A percentile compares a stretch with the other conserved stretches of the same genome.
phyloP scores from a whole-genome alignment of 2,329 filamentous ascomycete genomes.

The Cercospora citrullina region DNA sequence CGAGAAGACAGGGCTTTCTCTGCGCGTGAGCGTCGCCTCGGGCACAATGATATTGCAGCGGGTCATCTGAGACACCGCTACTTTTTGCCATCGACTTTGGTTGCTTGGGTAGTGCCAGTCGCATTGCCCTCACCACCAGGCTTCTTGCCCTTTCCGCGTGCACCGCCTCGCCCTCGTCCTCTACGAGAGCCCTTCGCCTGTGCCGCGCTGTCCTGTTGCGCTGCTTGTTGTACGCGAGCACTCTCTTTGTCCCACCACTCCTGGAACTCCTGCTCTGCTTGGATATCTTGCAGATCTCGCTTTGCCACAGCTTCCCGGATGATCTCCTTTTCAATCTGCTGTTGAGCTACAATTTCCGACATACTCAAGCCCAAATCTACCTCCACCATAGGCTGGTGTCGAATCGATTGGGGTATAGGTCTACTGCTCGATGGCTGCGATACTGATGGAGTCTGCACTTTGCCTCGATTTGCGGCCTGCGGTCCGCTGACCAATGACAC shows the following conservation, averaged over 20 bases:
- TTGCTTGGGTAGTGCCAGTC: neutral
- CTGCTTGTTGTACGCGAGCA: constrained; percentile 54
- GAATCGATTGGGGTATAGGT: constrained; percentile 48
- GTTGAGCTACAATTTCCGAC: constrained; percentile 83
- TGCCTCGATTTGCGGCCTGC: neutral
- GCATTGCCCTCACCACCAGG: constrained; percentile 10
- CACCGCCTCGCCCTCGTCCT: constrained; percentile 25
- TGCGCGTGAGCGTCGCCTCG: neutral
- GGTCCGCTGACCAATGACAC: neutral
- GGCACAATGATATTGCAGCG: neutral
- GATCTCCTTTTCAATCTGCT: constrained; percentile 78
- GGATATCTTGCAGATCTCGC: constrained; percentile 87
- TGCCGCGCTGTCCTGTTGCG: constrained; percentile 23
- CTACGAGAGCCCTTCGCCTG: constrained; percentile 25
- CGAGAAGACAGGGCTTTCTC: neutral
- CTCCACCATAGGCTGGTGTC: constrained; percentile 61
- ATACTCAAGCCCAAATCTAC: constrained; percentile 70
- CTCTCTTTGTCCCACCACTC: constrained; percentile 94
- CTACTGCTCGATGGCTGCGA: constrained; percentile 39
- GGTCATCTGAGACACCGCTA: neutral
- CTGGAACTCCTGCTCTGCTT: constrained; percentile 94
- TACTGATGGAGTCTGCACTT: neutral
- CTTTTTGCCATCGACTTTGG: neutral
- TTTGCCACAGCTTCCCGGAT: constrained; percentile 84
- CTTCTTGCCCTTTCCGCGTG: constrained; percentile 19